A percentile compares a stretch with the other conserved stretches of the same genome.
Evolutionary conservation across 768 basidiomycete genomes (phyloP).

Genomic region (Mycena albidolilacea): DNA sequence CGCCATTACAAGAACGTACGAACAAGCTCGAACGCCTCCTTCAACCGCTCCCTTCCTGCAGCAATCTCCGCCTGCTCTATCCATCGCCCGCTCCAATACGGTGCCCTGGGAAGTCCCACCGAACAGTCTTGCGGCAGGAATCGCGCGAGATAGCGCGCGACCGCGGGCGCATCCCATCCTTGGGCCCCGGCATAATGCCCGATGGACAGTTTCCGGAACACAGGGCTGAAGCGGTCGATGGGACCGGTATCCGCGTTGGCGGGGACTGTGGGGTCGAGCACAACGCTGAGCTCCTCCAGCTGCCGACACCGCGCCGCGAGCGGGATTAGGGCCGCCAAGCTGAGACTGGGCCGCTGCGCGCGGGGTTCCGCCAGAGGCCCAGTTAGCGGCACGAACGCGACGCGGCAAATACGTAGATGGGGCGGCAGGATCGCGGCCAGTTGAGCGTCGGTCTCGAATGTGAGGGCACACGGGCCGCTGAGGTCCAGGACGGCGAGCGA

Average conservation of each 20-base stretch:
- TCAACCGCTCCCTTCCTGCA: neutral
- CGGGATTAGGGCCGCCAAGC: neutral
- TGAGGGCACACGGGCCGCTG: neutral
- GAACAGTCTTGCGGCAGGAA: conserved; percentile 1
- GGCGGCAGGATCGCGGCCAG: neutral
- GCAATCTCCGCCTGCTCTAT: neutral
- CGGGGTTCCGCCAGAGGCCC: neutral
- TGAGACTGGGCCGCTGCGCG: neutral
- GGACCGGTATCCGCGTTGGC: neutral
- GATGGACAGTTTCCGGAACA: conserved; percentile 9
- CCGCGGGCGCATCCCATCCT: conserved; percentile 6
- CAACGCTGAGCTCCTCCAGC: conserved; percentile 13
- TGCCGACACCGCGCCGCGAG: conserved; percentile 7
- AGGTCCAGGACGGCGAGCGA: conserved; percentile 22
- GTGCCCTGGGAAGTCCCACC: neutral
- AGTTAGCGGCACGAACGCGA: neutral
- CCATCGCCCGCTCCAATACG: conserved; percentile 11
- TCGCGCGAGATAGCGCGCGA: conserved; percentile 1
- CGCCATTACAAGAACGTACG: neutral
- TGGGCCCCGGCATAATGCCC: neutral
- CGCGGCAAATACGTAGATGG: conserved; percentile 10
- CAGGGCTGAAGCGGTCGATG: conserved; percentile 8
- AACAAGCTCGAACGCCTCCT: conserved; percentile 10
- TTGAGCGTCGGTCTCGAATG: neutral
- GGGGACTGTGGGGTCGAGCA: conserved; percentile 11